Percentiles rank a stretch among this genome's conserved stretches.
These are phyloP conservation scores for Colletotrichum tropicale DNA, from an alignment of 2,329 filamentous ascomycete species.

Conservation along the genomic window DNA sequence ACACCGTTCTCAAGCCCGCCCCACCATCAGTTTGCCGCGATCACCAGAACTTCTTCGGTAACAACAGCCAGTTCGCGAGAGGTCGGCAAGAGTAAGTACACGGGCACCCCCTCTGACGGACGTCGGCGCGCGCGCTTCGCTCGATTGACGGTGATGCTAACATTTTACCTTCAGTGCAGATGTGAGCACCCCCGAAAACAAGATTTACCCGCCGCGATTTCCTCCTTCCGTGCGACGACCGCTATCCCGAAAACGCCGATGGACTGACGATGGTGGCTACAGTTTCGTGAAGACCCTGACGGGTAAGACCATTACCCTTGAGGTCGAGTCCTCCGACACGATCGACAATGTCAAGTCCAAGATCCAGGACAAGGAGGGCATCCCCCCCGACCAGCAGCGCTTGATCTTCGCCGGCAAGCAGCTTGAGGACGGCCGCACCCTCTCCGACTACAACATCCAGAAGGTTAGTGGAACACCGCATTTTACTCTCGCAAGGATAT, in stretches of 20 bases:
- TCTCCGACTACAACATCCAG: constrained; percentile 99
- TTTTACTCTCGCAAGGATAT: neutral
- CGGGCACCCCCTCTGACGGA: neutral
- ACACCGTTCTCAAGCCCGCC: constrained; percentile 19
- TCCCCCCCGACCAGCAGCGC: constrained; percentile 97
- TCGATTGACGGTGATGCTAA: constrained; percentile 23
- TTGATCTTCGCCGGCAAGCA: constrained; percentile 99
- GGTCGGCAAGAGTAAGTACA: constrained; percentile 64
- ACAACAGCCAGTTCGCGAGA: constrained; percentile 45
- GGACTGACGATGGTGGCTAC: constrained; percentile 32
- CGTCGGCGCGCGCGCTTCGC: neutral
- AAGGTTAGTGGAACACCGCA: constrained; percentile 68
- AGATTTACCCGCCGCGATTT: constrained; percentile 10
- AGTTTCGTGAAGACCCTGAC: constrained; percentile 99
- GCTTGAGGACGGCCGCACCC: constrained; percentile 96
- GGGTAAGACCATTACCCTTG: constrained; percentile 99
- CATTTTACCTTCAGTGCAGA: constrained; percentile 72
- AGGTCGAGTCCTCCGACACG: constrained; percentile 98
- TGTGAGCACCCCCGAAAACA: constrained; percentile 63
- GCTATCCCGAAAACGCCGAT: constrained; percentile 17
- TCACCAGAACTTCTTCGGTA: constrained; percentile 31
- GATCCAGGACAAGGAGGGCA: constrained; percentile 99
- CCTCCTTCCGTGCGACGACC: constrained; percentile 9
- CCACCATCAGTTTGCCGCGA: constrained; percentile 14
- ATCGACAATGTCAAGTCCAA: constrained; percentile 99